Evolutionary conservation across 768 basidiomycete genomes (phyloP).

Genomic region (Trichaptum fuscoviolaceum): DNA sequence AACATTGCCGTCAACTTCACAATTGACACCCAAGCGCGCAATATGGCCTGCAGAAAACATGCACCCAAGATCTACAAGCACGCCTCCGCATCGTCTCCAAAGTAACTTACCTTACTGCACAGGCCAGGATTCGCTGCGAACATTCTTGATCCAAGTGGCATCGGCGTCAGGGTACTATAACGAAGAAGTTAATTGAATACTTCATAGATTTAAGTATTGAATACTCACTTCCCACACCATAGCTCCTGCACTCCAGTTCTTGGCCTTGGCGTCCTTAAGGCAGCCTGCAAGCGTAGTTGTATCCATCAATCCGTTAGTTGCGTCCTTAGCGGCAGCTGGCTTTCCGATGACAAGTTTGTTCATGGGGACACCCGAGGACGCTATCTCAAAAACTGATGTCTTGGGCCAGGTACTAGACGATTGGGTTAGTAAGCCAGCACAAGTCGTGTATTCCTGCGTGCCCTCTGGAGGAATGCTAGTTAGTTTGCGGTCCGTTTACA

Average conservation of each 20-base stretch:
- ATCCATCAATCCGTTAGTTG: conserved; percentile 28
- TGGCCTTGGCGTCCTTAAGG: conserved; percentile 23
- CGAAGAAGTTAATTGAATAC: not conserved
- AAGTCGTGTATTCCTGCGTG: conserved; percentile 32
- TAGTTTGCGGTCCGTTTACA: not conserved
- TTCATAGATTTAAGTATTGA: not conserved
- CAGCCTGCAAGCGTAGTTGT: conserved; percentile 21
- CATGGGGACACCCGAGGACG: conserved; percentile 23
- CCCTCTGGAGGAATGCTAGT: conserved; percentile 27
- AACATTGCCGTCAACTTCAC: too few relatives aligned
- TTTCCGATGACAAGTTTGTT: conserved; percentile 34
- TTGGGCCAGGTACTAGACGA: conserved; percentile 38
- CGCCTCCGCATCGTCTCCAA: too few relatives aligned
- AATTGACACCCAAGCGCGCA: too few relatives aligned
- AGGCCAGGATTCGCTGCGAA: conserved; percentile 8
- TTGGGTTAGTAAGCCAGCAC: conserved; percentile 30
- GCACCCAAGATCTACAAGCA: too few relatives aligned
- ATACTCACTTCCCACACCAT: conserved; percentile 22
- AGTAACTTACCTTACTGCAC: not conserved
- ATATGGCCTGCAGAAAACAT: too few relatives aligned
- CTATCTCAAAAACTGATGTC: conserved; percentile 44
- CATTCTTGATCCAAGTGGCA: conserved; percentile 11
- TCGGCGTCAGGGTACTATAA: conserved; percentile 12
- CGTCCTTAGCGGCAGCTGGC: conserved; percentile 10
- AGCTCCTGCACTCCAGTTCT: conserved; percentile 30